Evolutionary conservation across 140 eudicot species (phyloP), one percentile per base, ranked within the genome.

Genomic region (Bidens hawaiensis): DNA sequence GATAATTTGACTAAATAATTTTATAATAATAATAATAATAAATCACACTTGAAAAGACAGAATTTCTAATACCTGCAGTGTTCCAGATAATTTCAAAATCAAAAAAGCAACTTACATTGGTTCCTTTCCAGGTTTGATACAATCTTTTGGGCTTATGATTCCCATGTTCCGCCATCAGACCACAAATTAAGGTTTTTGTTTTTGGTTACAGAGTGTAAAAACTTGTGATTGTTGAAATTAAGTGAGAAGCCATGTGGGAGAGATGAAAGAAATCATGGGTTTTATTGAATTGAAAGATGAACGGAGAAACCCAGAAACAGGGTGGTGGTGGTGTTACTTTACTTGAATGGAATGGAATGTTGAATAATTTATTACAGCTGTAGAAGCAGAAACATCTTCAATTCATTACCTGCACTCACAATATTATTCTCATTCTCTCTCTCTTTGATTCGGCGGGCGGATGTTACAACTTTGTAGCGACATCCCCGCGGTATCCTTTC

Each of bases 71-170:
- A n/a, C n/a, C n/a, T n/a, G n/a, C n/a, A n/a, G n/a, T n/a, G n/a
- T n/a, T n/a, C n/a, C n/a, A n/a, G n/a, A n/a, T n/a, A n/a, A n/a
- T n/a, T n/a, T 26, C 45, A n/a, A 42, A 42, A 42, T 14, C 48
- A 42, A 17, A 5, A 27, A 16, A 1, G 54, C 45, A 68, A 65
- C 88, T 87, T 82, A 91, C 98, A 82, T 91, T 91, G 72, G 78
- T 91, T 65, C 98, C 98, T 43, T 67, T 84, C 98, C 98, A 91
- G 61, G 75, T 89, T 56, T 91, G 85, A 82, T 84, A 87, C 34
- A 82, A 70, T 78, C 85, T 82, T 75, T 62, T 74, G 1, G 57
- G 65, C 61, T 78, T 70, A 45, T 83, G 72, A 7, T 17, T 77
- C 65, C 50, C 22, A 24, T 36, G 14, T 48, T 73, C 68, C 14